Evolutionary conservation across 2,329 filamentous ascomycete genomes (phyloP), one percentile per base, ranked within the genome.

Genomic region (Microdochium trichocladiopsis): DNA sequence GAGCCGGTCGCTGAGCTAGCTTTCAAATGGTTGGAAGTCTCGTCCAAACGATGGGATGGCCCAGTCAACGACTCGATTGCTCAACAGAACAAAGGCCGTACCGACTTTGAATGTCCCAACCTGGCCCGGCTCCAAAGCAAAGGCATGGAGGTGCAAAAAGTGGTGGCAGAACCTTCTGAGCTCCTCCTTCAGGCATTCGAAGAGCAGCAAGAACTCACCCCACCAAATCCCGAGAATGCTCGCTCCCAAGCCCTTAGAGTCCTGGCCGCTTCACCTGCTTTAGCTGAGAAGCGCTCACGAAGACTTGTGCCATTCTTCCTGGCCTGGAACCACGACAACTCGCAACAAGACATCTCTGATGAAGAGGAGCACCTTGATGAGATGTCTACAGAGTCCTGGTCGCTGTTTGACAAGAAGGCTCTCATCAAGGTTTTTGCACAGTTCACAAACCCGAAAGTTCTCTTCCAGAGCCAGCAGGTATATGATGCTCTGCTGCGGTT

Each of bases 281-380:
- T 95, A 48, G 92, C 90, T 0, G 94, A 99, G 69, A 95, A 88
- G 66, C 81, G 85, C 31, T 96, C 93, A 9, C 86, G 92, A 31
- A 80, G 84, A 57, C 75, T 99, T 23, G 88, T 97, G 1, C 94
- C 95, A 1, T 80, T 93, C 55, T 87, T 99, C 36, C 74, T 99
- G 6, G 81, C 84, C 18, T 96, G 93, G 90, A 84, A 83, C n/a
- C 72, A 73, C 6, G 76, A 78, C 14, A 73, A 75, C 9, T 76
- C 73, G n/a, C 70, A 73, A 54, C 69, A 71, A 22, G 64, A 72
- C 25, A 59, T 49, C 3, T 48, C 55, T 18, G 61, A 60, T 2
- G 59, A 61, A 24, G 25, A 50, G 9, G 47, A 48, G 3, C 16
- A 45, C 6, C 14, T 8, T 33, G 56, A 53, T 2, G 58, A 54